Evolutionary conservation across 225 moss, liverwort and hornwort species (phyloP), one percentile per base, ranked within the genome.

Genomic region (Climacium dendroides): DNA sequence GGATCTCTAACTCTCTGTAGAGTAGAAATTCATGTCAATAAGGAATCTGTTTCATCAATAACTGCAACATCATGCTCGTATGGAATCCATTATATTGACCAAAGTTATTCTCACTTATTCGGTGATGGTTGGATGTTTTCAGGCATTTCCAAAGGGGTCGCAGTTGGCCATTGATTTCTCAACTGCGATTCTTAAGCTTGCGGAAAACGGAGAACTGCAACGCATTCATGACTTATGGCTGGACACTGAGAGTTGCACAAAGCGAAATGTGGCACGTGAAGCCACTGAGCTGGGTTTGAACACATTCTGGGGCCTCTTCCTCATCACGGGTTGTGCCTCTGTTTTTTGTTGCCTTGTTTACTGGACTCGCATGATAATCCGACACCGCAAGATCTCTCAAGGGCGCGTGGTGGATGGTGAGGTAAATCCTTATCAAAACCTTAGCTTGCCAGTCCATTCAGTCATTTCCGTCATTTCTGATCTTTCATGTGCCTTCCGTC

Each of bases 71-170:
- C 4, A 7, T 80, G 65, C 15, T 34, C 18, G 41, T 63, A 55
- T 22, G 6, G 35, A 89, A 74, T 65, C 19, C n/a, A 18, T 72
- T 64, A 13, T 24, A 54, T 10, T 62, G 17, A 35, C 23, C 35
- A 34, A 28, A 82, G 37, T 81, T 57, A 57, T 37, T 62, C 6
- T 8, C 45, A 48, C 62, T 58, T 18, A 47, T 52, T 78, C 30
- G 10, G 5, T 67, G 24, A 83, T 70, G 61, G 26, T 48, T 85
- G 62, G 52, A 60, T 17, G 24, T 65, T 37, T 85, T 75, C 91
- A 97, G 97, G 98, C 97, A 15, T 98, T 98, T 71, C 98, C 96
- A 2, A 97, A 97, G 87, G 98, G 98, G 12, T 98, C 98, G 9
- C 89, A 96, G 59, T 69, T 98, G 84, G 96, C 97, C 39, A 92